A percentile compares a stretch with the other conserved stretches of the same genome.
phyloP scores from a whole-genome alignment of 2,329 filamentous ascomycete species.

The Fusarium haematococcum region DNA sequence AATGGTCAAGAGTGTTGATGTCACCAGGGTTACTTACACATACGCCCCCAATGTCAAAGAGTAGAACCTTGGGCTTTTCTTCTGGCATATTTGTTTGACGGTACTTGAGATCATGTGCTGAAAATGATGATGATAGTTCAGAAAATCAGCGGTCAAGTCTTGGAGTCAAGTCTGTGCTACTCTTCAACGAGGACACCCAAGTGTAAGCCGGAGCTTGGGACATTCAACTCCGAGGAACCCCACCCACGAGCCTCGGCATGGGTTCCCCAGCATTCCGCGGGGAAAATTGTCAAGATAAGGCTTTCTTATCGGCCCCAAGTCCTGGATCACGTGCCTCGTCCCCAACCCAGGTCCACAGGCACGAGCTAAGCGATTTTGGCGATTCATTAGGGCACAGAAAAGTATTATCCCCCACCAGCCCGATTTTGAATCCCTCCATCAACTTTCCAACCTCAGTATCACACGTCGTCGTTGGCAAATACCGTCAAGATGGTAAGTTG shows the following conservation, averaged over 20 bases:
- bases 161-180: background rate
- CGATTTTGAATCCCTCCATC: slow-evolving; percentile 43
- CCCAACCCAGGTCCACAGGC: slow-evolving; percentile 52
- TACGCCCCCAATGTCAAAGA: slow-evolving; percentile 97
- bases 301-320: background rate
- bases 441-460: slow-evolving; percentile 52
- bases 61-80: slow-evolving; percentile 74
- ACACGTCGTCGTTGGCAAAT: slow-evolving; percentile 59
- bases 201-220: background rate
- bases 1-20: background rate
- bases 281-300: slow-evolving; percentile 19
- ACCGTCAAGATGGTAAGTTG: slow-evolving; percentile 78
- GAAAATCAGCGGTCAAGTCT: slow-evolving; percentile 31
- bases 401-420: slow-evolving; percentile 53
- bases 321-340: slow-evolving; percentile 52
- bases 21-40: slow-evolving; percentile 74
- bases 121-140: slow-evolving; percentile 19
- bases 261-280: slow-evolving; percentile 26
- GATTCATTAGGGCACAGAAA: slow-evolving; percentile 55
- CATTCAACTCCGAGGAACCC: slow-evolving; percentile 13
- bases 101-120: background rate
- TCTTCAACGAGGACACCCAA: background rate
- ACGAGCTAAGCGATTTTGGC: slow-evolving; percentile 37
- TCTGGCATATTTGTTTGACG: slow-evolving; percentile 34
- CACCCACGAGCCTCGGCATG: slow-evolving; percentile 39